A percentile compares a stretch with the other conserved stretches of the same genome.
Evolutionary conservation across 2,329 filamentous ascomycete genomes (phyloP).

Genomic region (Trichoderma sp.): DNA sequence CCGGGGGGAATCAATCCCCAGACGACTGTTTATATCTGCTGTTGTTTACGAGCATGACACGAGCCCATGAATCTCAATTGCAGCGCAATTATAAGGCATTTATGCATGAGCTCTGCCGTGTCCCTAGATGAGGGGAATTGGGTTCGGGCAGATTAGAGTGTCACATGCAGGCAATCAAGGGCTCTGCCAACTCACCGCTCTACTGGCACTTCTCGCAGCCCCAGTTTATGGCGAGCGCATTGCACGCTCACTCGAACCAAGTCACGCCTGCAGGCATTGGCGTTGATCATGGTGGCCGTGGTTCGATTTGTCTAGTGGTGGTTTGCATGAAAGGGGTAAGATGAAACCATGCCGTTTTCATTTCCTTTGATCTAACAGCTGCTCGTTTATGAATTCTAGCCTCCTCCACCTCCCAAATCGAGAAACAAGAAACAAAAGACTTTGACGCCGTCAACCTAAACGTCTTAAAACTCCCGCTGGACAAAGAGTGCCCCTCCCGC

Average conservation of each 20-base stretch:
- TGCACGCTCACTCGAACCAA: neutral
- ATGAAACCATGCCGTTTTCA: neutral
- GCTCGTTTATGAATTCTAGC: neutral
- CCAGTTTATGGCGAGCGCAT: neutral
- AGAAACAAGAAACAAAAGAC: neutral
- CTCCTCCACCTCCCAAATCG: neutral
- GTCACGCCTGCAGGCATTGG: conserved; percentile 1
- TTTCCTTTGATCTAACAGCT: neutral
- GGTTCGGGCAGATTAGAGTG: conserved; percentile 19
- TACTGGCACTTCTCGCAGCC: neutral
- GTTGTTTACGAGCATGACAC: neutral
- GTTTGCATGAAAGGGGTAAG: neutral
- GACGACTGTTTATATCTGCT: neutral
- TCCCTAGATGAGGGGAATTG: conserved; percentile 23
- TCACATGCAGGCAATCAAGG: conserved; percentile 23
- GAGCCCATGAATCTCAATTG: neutral
- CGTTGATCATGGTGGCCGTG: neutral
- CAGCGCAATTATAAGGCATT: conserved; percentile 16
- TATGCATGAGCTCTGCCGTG: conserved; percentile 19
- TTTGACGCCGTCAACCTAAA: neutral
- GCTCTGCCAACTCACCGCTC: conserved; percentile 27
- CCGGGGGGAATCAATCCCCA: neutral
- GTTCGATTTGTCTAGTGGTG: neutral
- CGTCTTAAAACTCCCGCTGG: neutral
- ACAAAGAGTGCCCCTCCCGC: neutral